Base-by-base conservation (phyloP, 805 yeast genomes). In the Isabelozyma rhagii region DNA sequence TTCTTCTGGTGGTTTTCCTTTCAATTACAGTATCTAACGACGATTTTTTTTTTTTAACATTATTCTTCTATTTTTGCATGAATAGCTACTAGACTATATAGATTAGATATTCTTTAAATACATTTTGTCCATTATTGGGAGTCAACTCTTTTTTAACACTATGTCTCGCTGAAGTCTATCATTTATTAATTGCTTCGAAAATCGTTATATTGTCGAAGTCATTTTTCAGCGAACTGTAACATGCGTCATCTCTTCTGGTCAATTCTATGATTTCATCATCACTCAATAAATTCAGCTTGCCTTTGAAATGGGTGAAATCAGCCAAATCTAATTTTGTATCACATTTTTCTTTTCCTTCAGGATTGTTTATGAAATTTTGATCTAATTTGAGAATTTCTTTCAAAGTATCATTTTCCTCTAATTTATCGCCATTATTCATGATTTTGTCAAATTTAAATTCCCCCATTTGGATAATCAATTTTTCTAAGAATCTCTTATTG, bases 401-500 rank as follows among this genome's bases (percentile, higher is more conserved):
- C 56, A 25, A 44, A 41, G 36, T 36, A 25, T 45, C 46, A 9
- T 44, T 40, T 14, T 48, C 43, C 10, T 41, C 34, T 38, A 44
- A 29, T 11, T 39, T 13, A 9, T 25, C 18, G 13, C 21, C 34
- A 15, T 9, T 47, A 45, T 10, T 56, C 59, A 34, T 58, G 1
- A 67, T 25, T 41, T 56, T 60, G 41, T 61, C 61, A 50, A 68
- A 68, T 44, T 67, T 69, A 53, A 68, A 69, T 39, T 69, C 67
- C 4, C 76, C 76, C 66, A 70, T 64, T 55, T 66, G 74, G 31
- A 71, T 71, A 21, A 90, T 89, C 58, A 89, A 65, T 59, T 81
- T 83, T 57, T 90, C 97, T 51, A 92, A 74, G 50, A 81, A 81
- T 51, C 96, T 77, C 67, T 94, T 94, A 21, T 86, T 79, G 40